Conservation (phyloP, 2,329 filamentous ascomycete genomes). For the Trichoderma asperellum region DNA sequence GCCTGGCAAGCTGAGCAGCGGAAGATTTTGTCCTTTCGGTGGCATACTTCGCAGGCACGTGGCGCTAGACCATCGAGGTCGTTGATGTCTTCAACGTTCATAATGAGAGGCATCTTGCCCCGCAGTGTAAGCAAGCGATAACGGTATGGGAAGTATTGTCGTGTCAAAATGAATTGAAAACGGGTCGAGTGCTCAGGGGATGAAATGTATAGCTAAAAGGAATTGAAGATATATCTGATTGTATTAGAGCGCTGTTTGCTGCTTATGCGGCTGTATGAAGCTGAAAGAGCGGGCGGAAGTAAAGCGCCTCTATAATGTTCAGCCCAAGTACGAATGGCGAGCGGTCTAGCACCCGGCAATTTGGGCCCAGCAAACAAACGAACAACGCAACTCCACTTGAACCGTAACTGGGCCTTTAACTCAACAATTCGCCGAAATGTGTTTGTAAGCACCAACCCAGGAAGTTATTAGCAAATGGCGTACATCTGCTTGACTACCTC, state of each 20-base stretch:
- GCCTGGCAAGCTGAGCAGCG: slow-evolving; percentile 49
- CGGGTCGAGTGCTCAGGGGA: not conserved
- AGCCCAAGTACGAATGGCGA: not conserved
- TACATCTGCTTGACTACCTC: too few species aligned
- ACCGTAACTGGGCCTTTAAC: not conserved
- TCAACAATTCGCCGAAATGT: not conserved
- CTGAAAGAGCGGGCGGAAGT: not conserved
- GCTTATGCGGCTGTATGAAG: not conserved
- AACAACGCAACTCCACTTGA: not conserved
- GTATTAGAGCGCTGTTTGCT: not conserved
- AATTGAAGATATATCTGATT: not conserved
- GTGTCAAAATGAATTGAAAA: not conserved
- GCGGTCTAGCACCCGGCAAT: not conserved
- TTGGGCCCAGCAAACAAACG: not conserved
- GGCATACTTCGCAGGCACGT: not conserved
- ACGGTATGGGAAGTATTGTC: not conserved
- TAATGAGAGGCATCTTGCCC: not conserved
- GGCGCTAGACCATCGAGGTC: not conserved
- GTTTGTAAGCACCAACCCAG: not conserved
- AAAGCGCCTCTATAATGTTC: not conserved
- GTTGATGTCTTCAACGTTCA: not conserved
- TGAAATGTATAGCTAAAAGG: not conserved
- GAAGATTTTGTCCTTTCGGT: not conserved
- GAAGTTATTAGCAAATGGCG: too few species aligned
- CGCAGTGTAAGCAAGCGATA: not conserved